These are phyloP conservation scores for Colletotrichum trifolii DNA, from an alignment of 2,329 filamentous ascomycete genomes.

Conservation along the genomic window DNA sequence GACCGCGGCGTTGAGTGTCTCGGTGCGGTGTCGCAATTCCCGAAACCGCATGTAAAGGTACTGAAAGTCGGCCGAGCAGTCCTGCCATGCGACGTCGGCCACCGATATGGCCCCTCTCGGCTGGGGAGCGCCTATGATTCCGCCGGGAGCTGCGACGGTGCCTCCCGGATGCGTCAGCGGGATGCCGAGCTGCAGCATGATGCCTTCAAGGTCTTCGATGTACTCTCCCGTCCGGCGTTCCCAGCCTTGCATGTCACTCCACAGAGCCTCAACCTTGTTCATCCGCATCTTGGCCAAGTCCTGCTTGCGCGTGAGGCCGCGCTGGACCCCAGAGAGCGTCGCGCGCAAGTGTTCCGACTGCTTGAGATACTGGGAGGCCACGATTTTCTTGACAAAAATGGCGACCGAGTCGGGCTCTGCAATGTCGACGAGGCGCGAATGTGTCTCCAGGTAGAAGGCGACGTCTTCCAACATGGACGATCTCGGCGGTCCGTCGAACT, in stretches of 20 bases:
- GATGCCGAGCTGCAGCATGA: conserved; percentile 42
- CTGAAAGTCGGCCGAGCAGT: conserved; percentile 39
- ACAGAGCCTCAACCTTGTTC: conserved; percentile 40
- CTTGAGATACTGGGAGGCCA: conserved; percentile 41
- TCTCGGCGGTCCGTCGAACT: conserved; percentile 37
- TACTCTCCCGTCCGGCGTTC: conserved; percentile 42
- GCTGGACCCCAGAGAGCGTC: conserved; percentile 39
- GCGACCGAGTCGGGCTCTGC: conserved; percentile 31
- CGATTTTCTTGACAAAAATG: conserved; percentile 41
- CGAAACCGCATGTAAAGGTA: conserved; percentile 39
- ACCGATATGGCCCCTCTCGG: conserved; percentile 4
- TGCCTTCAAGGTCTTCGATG: conserved; percentile 41
- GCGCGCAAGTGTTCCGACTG: conserved; percentile 40
- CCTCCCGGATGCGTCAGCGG: conserved; percentile 33
- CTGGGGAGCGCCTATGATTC: background rate
- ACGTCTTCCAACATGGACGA: conserved; percentile 41
- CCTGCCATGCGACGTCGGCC: conserved; percentile 32
- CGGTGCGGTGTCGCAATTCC: conserved; percentile 39
- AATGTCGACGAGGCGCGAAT: conserved; percentile 33
- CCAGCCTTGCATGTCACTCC: conserved; percentile 42
- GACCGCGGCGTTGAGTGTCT: conserved; percentile 40
- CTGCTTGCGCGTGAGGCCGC: conserved; percentile 41
- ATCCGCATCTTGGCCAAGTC: conserved; percentile 39
- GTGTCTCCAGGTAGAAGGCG: conserved; percentile 39
- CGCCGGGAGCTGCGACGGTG: background rate